Evolutionary conservation across 1,139 yeast species (phyloP), one percentile per base, ranked within the genome.

Genomic region (Geotrichum cucujoidarum): DNA sequence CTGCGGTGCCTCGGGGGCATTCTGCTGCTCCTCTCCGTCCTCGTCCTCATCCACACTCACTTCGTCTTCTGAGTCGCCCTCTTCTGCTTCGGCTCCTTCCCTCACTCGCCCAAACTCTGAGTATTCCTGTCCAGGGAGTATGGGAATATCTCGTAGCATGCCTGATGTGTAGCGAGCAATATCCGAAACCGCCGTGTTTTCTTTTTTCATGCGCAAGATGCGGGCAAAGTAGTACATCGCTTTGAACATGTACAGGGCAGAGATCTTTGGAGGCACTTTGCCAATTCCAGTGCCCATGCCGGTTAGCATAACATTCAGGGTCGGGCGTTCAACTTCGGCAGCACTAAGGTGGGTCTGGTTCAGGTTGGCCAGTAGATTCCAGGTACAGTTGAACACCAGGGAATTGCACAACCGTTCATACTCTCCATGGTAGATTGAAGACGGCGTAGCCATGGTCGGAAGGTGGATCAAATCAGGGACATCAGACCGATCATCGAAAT

Each of bases 251-350:
- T 49, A 48, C 4, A 21, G 16, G 2, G 52, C 52, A 13, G 52
- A 40, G 3, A 38, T 31, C 16, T 59, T 62, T 6, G 59, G 52
- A 0, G 74, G 70, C 0, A 76, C 65, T 0, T 70, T 71, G 0
- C 77, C 80, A 51, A 66, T 72, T 1, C 81, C 81, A 1, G 80
- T 72, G 4, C 77, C 78, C 17, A 77, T 52, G 0, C 80, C 80
- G 0, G 80, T 73, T 2, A 76, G 50, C 7, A 76, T 60, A n/a
- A 76, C 47, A 20, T 30, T 24, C 11, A 20, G 21, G 4, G 22
- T 20, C 22, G 27, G 22, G 13, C 21, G 16, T 18, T 21, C 32
- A 7, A 52, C 35, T n/a, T 14, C 11, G 20, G 18, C n/a, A 11
- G 25, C 37, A 47, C 65, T 62, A 33, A 59, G 55, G 25, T 53